Evolutionary conservation across 163 green algal genomes (phyloP), one percentile per base, ranked within the genome.

Genomic region (Scenedesmus sp.): DNA sequence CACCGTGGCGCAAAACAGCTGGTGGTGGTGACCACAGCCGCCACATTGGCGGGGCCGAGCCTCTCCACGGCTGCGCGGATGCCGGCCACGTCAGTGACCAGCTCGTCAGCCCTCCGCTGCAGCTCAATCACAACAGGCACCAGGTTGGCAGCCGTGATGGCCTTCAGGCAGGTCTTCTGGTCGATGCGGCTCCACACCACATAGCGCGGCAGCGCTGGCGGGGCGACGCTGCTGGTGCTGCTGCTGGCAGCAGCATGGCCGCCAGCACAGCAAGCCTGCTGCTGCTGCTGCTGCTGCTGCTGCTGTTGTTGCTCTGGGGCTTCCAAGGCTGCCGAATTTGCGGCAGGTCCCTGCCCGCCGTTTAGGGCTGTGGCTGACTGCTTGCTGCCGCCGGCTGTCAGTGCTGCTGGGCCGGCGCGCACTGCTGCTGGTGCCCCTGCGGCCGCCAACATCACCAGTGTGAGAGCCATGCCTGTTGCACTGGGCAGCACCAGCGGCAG

Each of bases 131-230:
- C 96, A 81, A 98, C 91, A 22, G 96, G 93, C 85, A 96, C 89
- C 61, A 96, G 78, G 78, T 95, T 95, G n/a, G 97, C 96, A 24
- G 96, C 94, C 0, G 94, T 92, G 43, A 99, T 96, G 43, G 91
- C 92, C 91, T 99, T 99, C 43, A 99, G 91, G 94, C 98, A 99
- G 0, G 98, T 99, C 93, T 99, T 99, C 96, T 99, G 98, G 93
- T 99, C 98, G 40, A 99, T 97, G 22, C 98, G 94, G 30, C 95
- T 95, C 98, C 98, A 99, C 5, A 99, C 51, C 40, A 99, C 96
- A 76, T 95, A 97, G 72, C 94, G 84, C 20, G 85, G 59, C 83
- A 82, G 68, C 61, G 89, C 84, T 1, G 70, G 73, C 26, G 5
- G 73, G 46, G 68, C 87, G 61, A 3, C 16, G 22, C 56, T 70